These are phyloP conservation scores for Acer campestre DNA, from an alignment of 345 rosid genomes.

Conservation along the genomic window DNA sequence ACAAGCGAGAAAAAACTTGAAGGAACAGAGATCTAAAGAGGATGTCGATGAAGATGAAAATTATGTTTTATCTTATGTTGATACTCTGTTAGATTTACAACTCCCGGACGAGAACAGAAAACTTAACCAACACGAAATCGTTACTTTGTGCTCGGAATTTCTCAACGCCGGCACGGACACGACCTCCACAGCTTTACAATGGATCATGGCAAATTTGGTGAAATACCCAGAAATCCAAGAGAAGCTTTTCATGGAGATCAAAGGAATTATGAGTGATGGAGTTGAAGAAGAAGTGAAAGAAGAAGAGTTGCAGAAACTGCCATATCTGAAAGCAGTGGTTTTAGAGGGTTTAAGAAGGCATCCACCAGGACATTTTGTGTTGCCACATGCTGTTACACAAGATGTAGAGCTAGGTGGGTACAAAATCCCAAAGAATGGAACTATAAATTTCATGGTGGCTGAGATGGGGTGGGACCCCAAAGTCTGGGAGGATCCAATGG, in stretches of 20 bases:
- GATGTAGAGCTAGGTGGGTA: constrained; percentile 1
- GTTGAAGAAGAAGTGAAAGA: neutral
- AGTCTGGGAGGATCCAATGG: constrained; percentile 19
- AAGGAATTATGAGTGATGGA: neutral
- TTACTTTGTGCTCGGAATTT: constrained; percentile 6
- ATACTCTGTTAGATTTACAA: constrained; percentile 10
- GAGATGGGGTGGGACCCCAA: constrained; percentile 21
- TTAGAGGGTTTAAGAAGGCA: constrained; percentile 17
- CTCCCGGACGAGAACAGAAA: constrained; percentile 11
- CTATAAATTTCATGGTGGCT: constrained; percentile 14
- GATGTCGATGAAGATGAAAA: neutral
- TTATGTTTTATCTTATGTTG: constrained; percentile 8
- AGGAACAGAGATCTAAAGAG: neutral
- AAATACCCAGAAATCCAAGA: constrained; percentile 9
- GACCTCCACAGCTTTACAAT: constrained; percentile 12
- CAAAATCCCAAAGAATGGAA: neutral
- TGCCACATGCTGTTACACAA: constrained; percentile 13
- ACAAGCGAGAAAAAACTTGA: constrained; percentile 1
- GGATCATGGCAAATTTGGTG: constrained; percentile 17
- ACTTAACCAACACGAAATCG: constrained; percentile 4
- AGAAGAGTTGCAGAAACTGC: neutral
- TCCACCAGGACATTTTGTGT: constrained; percentile 16
- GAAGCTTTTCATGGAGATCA: constrained; percentile 9
- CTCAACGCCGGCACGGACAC: constrained; percentile 12
- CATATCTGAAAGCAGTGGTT: constrained; percentile 8